A percentile compares a stretch with the other conserved stretches of the same genome.
Conservation (phyloP, 2,329 filamentous ascomycete genomes). For the Trichoderma pleuroti region DNA sequence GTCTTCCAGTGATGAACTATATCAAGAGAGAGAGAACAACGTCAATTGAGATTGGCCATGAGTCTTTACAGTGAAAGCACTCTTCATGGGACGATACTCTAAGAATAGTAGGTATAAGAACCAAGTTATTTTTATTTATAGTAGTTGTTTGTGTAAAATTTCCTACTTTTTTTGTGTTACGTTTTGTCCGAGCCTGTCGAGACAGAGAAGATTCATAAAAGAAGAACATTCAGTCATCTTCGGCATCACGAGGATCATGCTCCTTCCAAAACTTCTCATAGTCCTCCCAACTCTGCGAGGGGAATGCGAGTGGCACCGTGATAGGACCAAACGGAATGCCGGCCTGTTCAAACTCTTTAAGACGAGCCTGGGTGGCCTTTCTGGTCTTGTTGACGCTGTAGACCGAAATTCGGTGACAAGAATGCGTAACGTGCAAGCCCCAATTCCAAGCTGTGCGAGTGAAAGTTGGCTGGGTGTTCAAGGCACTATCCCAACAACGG, state of each 20-base stretch:
- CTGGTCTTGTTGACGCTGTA: constrained; percentile 8
- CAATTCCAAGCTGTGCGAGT: constrained; percentile 8
- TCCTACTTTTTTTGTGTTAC: not conserved
- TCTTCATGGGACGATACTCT: not conserved
- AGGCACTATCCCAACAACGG: constrained; percentile 8
- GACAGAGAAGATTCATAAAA: too few species aligned
- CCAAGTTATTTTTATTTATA: not conserved
- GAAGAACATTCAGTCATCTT: not conserved
- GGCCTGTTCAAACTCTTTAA: not conserved
- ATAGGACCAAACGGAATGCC: constrained; percentile 7
- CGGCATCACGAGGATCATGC: constrained; percentile 7
- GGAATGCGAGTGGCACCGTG: constrained; percentile 3
- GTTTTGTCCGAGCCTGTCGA: too few species aligned
- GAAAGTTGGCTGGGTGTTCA: constrained; percentile 5
- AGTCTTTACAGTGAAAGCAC: not conserved
- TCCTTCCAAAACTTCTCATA: constrained; percentile 11
- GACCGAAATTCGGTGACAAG: constrained; percentile 12
- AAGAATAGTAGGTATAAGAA: not conserved
- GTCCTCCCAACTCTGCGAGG: not conserved
- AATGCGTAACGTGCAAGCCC: constrained; percentile 5
- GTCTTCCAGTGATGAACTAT: not conserved
- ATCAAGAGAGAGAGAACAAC: not conserved
- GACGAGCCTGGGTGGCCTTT: not conserved
- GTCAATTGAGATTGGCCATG: not conserved
- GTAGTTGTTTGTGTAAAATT: not conserved